Evolutionary conservation across 768 basidiomycete genomes (phyloP), one percentile per base, ranked within the genome.

Genomic region (Kondoa malvinella): DNA sequence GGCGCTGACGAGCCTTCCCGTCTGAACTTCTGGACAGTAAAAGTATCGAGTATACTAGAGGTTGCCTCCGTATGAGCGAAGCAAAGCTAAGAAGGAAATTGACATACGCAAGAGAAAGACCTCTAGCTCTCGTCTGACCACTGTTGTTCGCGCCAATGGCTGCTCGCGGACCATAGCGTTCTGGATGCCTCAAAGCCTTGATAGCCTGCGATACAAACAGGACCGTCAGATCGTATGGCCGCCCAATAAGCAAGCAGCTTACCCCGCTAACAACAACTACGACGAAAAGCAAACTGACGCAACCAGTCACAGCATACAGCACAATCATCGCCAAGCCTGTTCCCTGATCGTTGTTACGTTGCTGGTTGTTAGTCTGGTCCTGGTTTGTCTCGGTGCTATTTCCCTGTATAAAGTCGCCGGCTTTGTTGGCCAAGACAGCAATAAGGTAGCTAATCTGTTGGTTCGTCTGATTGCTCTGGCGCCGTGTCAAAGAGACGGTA

Each of bases 31-130:
- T 94, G 86, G 70, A 95, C 79, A 2, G 92, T 92, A 79, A 97
- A 97, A 1, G 92, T 95, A 72, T 97, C 92, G 66, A 97, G 80
- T 67, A 97, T 92, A 25, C n/a, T n/a, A n/a, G n/a, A n/a, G n/a
- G n/a, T n/a, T n/a, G n/a, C n/a, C n/a, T n/a, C n/a, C n/a, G n/a
- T n/a, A n/a, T n/a, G n/a, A n/a, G n/a, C n/a, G n/a, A n/a, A n/a
- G n/a, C n/a, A n/a, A n/a, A n/a, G n/a, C n/a, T n/a, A n/a, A n/a
- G n/a, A n/a, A n/a, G n/a, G n/a, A n/a, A n/a, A n/a, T n/a, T n/a
- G n/a, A n/a, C n/a, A n/a, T n/a, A n/a, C n/a, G 94, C 94, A 25
- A 89, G 85, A 1, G 89, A 87, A 64, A 97, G 81, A 4, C 92
- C 92, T n/a, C 83, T 80, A 0, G 89, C 87, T 2, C 89, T 68